Evolutionary conservation across 2,329 filamentous ascomycete genomes (phyloP), one percentile per base, ranked within the genome.

Genomic region (Colletotrichum sp.): DNA sequence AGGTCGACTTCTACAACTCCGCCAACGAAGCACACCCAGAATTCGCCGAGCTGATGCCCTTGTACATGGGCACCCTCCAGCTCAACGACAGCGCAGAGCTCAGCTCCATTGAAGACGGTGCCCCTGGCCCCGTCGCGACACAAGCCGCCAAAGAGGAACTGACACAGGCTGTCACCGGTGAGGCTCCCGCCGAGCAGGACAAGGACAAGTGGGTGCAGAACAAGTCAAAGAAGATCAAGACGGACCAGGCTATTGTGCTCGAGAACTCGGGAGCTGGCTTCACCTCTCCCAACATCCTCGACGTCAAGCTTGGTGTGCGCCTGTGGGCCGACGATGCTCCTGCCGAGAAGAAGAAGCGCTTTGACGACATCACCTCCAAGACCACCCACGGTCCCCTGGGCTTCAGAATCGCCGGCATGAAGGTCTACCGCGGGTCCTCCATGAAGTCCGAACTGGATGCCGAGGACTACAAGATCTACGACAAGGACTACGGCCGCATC

Each of bases 1-100:
- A 99, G 86, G 92, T 99, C 80, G 90, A 92, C 60, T 99, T 99
- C 85, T 99, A 99, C 88, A 92, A 98, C 83, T 91, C 92, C 52
- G 93, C 93, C 32, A 84, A 85, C 68, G 85, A 90, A 39, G 85
- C 89, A 26, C 94, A 98, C 82, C 91, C 92, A 34, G 92, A 93
- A 3, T 95, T 99, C 81, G 91, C 93, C 67, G 91, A 93, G 28
- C 91, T 96, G 80, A 96, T 99, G 89, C 96, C 97, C 61, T 90
- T 92, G 7, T 99, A 93, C 85, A 92, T 98, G 85, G 97, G 97
- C 75, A 94, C 93, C 4, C 88, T 99, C 65, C 86, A 88, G 32
- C 91, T 98, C n/a, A 91, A 90, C 78, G 88, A 93, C 64, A 87
- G 87, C 74, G 84, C 87, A 52, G 86, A 88, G 52, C 82, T 86